These are phyloP conservation scores for Penicillium odoratum DNA, from an alignment of 495 filamentous ascomycete genomes.

Conservation along the genomic window DNA sequence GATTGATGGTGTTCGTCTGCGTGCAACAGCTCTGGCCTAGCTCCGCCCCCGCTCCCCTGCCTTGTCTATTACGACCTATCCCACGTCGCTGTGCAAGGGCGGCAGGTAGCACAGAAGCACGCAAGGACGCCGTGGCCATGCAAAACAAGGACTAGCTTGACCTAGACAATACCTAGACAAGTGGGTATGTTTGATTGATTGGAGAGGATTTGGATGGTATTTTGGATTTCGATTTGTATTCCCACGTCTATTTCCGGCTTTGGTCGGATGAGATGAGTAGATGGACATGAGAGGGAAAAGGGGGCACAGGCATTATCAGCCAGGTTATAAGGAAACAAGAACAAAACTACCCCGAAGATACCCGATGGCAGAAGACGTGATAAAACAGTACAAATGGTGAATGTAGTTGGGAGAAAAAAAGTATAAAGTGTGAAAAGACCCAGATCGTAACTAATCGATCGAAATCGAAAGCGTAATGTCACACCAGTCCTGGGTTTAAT, in stretches of 20 bases:
- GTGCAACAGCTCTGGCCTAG: not conserved
- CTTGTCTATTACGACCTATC: not conserved
- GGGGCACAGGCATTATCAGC: not conserved
- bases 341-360: not conserved
- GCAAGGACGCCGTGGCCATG: constrained; percentile 3
- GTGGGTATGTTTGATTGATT: not conserved
- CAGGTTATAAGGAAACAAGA: not conserved
- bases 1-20: not conserved
- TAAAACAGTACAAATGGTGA: constrained; percentile 1
- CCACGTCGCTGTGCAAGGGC: not conserved
- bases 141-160: constrained; percentile 5
- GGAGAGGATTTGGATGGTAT: not conserved
- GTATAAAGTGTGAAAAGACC: not conserved
- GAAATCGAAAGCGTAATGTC: constrained; percentile 10
- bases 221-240: constrained; percentile 9
- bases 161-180: not conserved
- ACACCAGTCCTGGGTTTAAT: constrained; percentile 27
- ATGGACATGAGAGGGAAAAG: constrained; percentile 14
- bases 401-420: not conserved
- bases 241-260: constrained; percentile 20
- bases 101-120: not conserved
- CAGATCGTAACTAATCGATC: constrained; percentile 9
- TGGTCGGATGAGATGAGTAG: constrained; percentile 13
- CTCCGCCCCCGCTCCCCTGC: not conserved
- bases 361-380: not conserved